Conservation (phyloP, 495 filamentous ascomycete species). For the Podospora didyma region DNA sequence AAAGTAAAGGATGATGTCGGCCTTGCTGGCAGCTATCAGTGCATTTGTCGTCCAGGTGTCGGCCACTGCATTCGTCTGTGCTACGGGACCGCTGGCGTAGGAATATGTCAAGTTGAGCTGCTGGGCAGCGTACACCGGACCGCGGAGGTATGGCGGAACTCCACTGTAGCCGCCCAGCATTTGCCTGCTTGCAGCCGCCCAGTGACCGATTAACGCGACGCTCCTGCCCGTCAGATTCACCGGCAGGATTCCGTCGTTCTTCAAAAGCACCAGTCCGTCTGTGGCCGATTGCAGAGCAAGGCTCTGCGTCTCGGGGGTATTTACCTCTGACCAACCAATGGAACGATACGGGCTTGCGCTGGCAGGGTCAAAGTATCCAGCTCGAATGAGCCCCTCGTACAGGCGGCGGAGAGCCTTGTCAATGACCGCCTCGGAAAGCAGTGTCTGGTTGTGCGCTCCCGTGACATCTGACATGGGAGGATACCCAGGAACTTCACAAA, state of each 20-base stretch:
- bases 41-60: constrained; percentile 54
- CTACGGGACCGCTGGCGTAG: constrained; percentile 24
- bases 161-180: constrained; percentile 41
- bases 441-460: constrained; percentile 9
- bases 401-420: constrained; percentile 14
- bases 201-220: constrained; percentile 37
- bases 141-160: constrained; percentile 26
- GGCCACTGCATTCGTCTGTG: constrained; percentile 50
- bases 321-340: constrained; percentile 14
- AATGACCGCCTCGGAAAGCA: constrained; percentile 8
- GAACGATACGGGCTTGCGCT: constrained; percentile 2
- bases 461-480: constrained; percentile 9
- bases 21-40: constrained; percentile 29
- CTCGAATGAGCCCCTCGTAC: constrained; percentile 42
- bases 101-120: constrained; percentile 22
- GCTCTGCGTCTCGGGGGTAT: constrained; percentile 15
- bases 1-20: constrained; percentile 42
- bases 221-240: constrained; percentile 11
- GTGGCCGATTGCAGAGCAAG: constrained; percentile 28
- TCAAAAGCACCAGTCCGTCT: constrained; percentile 28
- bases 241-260: constrained; percentile 28
- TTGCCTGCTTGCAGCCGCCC: constrained; percentile 25
- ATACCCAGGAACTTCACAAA: constrained; percentile 25
- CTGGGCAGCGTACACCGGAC: constrained; percentile 31
- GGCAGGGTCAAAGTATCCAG: constrained; percentile 23